Evolutionary conservation across 768 basidiomycete species (phyloP), one percentile per base, ranked within the genome.

Genomic region (Rhodotorula paludigena): DNA sequence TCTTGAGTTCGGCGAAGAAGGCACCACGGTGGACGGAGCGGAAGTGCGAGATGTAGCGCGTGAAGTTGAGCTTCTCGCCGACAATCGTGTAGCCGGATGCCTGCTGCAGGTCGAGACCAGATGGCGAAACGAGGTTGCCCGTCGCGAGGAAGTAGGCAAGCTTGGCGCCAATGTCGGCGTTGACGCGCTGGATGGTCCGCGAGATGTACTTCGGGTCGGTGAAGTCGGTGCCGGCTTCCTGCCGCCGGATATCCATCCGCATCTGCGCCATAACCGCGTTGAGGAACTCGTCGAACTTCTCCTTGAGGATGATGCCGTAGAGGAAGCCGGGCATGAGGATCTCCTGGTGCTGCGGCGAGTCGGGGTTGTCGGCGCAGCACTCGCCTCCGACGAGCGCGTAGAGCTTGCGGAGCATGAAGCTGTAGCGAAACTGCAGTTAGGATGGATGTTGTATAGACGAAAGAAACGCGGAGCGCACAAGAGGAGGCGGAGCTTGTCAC

Each of bases 21-120:
- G 96, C 92, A 78, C 96, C 96, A 80, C 96, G 90, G 80, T 99
- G 96, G 38, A 99, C 92, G 78, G 90, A 96, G 64, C 96, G 84
- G 82, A 99, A 99, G 80, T 99, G 96, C 76, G 89, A 89, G 78
- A 99, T 92, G 79, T 97, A 99, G 44, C 96, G 91, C 73, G 89
- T 87, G 86, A 96, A 99, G 78, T 99, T 99, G 67, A 99, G 83
- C 79, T 98, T 98, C 81, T 99, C 96, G 10, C 93, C 96, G 41
- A 98, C 89, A 73, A 99, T 96, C 2, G 96, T 98, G 80, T 94
- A 98, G n/a, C 96, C 96, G 25, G 92, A 88, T 0, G 93, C 88
- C 79, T 99, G 96, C 78, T 98, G 94, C 23, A 99, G 81, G 80
- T 98, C 96, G 61, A 99, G 86, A 67, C 96, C 96, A 2, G 91